These are phyloP conservation scores for Aspergillus luchuensis DNA, from an alignment of 2,329 filamentous ascomycete species.

Conservation along the genomic window DNA sequence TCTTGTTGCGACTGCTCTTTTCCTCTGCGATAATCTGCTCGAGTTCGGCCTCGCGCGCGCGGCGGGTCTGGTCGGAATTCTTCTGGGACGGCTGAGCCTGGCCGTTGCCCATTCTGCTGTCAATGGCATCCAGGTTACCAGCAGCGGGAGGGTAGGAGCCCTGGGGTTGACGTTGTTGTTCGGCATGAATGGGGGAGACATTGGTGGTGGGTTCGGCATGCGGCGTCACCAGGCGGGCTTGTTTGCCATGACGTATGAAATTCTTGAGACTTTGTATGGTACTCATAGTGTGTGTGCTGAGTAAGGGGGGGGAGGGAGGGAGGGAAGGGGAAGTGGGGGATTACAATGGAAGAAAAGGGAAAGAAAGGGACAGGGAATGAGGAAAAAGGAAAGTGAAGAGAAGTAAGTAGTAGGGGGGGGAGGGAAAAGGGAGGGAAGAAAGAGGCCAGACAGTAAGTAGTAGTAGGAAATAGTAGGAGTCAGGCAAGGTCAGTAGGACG, in stretches of 20 bases:
- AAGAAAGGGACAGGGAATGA: background rate
- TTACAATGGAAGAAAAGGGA: slow-evolving; percentile 1
- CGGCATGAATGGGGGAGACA: slow-evolving; percentile 65
- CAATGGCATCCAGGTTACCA: slow-evolving; percentile 63
- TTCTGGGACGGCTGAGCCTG: slow-evolving; percentile 56
- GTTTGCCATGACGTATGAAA: slow-evolving; percentile 97
- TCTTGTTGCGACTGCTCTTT: slow-evolving; percentile 78
- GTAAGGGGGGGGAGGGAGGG: slow-evolving; percentile 11
- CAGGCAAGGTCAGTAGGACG: background rate
- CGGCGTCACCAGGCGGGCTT: slow-evolving; percentile 71
- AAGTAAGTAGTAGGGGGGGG: slow-evolving; percentile 1
- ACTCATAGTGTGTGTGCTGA: slow-evolving; percentile 52
- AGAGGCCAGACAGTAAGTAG: background rate
- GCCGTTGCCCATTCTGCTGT: slow-evolving; percentile 64
- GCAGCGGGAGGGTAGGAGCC: slow-evolving; percentile 52
- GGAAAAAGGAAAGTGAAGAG: background rate
- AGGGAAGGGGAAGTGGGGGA: slow-evolving; percentile 5
- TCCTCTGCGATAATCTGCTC: slow-evolving; percentile 90
- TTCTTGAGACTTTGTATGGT: slow-evolving; percentile 96
- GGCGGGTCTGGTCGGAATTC: slow-evolving; percentile 60
- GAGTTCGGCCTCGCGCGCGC: slow-evolving; percentile 63
- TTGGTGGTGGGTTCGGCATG: slow-evolving; percentile 65
- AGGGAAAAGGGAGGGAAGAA: slow-evolving; percentile 5
- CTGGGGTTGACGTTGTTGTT: slow-evolving; percentile 59
- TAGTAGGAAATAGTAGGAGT: background rate